Conservation (phyloP, 2,329 filamentous ascomycete species). For the Fusarium torreyae region DNA sequence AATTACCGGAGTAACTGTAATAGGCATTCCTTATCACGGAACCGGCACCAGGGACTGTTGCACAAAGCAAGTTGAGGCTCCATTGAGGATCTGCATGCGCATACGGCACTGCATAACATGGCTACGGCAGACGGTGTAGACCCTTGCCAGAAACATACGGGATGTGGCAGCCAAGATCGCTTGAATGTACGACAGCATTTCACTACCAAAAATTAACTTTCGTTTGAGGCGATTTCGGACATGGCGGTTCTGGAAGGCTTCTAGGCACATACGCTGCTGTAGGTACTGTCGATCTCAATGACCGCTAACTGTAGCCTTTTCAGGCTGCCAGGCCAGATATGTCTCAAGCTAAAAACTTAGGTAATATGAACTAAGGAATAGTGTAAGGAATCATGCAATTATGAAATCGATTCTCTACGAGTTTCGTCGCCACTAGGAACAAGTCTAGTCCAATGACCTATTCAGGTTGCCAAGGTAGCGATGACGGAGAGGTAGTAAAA, state of each 20-base stretch:
- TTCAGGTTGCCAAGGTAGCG: background rate
- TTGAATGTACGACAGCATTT: background rate
- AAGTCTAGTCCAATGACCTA: background rate
- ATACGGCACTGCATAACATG: constrained; percentile 7
- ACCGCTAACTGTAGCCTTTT: background rate
- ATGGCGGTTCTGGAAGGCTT: constrained; percentile 18
- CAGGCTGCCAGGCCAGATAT: background rate
- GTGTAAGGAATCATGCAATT: background rate
- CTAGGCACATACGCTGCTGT: background rate
- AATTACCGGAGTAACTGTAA: constrained; percentile 4
- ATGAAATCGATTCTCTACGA: background rate
- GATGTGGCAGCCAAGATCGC: background rate
- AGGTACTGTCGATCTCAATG: background rate
- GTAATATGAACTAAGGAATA: constrained; percentile 1
- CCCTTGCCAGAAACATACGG: background rate
- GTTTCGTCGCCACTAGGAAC: background rate
- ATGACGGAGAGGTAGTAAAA: background rate
- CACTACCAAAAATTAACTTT: background rate
- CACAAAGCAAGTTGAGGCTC: background rate
- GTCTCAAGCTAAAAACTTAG: constrained; percentile 4
- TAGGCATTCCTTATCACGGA: constrained; percentile 4
- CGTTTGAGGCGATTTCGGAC: background rate
- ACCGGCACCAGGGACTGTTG: background rate
- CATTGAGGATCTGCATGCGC: background rate
- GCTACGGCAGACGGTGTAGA: constrained; percentile 6